A percentile compares a stretch with the other conserved stretches of the same genome.
phyloP scores from a whole-genome alignment of 495 filamentous ascomycete genomes.

The Letharia lupina region DNA sequence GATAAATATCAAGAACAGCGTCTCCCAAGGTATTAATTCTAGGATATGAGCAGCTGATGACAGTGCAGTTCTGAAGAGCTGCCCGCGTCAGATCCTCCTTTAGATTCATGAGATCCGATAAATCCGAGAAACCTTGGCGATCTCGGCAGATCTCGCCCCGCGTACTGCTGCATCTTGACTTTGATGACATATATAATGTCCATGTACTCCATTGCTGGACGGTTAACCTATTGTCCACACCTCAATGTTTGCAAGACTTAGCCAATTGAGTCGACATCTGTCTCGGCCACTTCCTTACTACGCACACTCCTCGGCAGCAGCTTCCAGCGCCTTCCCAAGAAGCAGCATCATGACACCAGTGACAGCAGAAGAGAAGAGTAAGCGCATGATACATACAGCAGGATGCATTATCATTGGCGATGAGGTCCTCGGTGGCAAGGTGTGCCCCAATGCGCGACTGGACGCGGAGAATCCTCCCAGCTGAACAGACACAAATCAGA shows the following conservation, averaged over 20 bases:
- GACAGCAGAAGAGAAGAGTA: conserved; percentile 44
- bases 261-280: conserved; percentile 65
- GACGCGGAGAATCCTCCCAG: background rate
- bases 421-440: conserved; percentile 96
- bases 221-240: background rate
- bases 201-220: background rate
- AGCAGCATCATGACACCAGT: conserved; percentile 48
- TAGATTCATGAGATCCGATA: background rate
- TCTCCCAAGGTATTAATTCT: background rate
- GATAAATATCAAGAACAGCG: background rate
- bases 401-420: conserved; percentile 95
- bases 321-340: conserved; percentile 29
- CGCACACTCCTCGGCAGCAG: conserved; percentile 40
- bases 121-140: background rate
- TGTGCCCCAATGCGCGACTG: conserved; percentile 28
- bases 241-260: conserved; percentile 67
- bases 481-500: conserved; percentile 34
- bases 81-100: background rate
- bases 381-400: conserved; percentile 72
- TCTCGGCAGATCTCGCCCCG: background rate
- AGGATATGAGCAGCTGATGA: background rate
- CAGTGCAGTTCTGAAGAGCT: background rate
- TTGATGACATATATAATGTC: background rate
- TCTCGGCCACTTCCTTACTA: conserved; percentile 51
- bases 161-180: background rate